Evolutionary conservation across 257 asterid species (phyloP).

Genomic region (Fraxinus americana): DNA sequence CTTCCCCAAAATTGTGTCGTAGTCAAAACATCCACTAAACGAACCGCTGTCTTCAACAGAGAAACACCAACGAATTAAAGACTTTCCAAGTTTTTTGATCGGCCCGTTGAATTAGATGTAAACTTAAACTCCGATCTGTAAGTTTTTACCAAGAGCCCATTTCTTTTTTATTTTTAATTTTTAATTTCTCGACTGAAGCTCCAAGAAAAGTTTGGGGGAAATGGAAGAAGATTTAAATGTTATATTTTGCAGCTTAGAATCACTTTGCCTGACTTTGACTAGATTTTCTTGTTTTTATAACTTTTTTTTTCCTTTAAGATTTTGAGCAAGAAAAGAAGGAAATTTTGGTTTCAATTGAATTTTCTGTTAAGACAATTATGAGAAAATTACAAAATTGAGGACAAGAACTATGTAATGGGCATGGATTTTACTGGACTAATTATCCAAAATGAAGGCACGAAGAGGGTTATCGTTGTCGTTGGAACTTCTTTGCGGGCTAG

Average conservation of each 20-base stretch:
- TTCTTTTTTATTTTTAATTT: neutral
- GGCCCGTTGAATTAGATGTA: slow-evolving; percentile 32
- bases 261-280: slow-evolving; percentile 17
- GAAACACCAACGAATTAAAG: slow-evolving; percentile 13
- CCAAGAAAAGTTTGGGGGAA: neutral
- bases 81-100: neutral
- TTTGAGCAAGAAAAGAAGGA: slow-evolving; percentile 13
- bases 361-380: neutral
- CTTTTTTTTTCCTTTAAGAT: slow-evolving; percentile 14
- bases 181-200: slow-evolving; percentile 4
- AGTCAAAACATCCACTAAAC: neutral
- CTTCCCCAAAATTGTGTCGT: too few species aligned
- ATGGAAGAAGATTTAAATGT: neutral
- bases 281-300: neutral
- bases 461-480: slow-evolving; percentile 13
- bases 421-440: slow-evolving; percentile 3
- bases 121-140: slow-evolving; percentile 35
- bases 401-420: slow-evolving; percentile 12
- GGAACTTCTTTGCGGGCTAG: neutral
- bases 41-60: neutral
- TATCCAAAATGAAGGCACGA: neutral
- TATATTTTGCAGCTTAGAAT: neutral
- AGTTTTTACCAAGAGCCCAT: slow-evolving; percentile 4
- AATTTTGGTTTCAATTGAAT: neutral
- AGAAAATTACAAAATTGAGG: neutral